Conservation (phyloP, 305 asterid genomes). For the Fraxinus xanthoxyloides region DNA sequence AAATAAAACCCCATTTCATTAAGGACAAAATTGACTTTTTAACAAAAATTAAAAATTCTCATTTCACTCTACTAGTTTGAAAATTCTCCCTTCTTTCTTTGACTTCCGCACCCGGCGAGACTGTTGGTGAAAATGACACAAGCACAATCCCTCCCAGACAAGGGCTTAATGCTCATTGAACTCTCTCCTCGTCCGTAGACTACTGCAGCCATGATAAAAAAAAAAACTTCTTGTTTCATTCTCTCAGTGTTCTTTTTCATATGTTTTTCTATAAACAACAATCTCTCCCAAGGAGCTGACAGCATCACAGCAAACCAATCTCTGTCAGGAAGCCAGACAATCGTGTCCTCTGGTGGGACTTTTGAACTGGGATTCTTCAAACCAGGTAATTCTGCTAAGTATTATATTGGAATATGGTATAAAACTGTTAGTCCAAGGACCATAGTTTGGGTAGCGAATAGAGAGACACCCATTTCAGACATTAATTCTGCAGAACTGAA, state of each 20-base stretch:
- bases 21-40: too few relatives aligned
- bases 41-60: too few relatives aligned
- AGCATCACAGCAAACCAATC: constrained; percentile 31
- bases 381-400: constrained; percentile 36
- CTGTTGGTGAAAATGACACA: too few relatives aligned
- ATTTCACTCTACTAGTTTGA: too few relatives aligned
- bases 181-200: neutral
- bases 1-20: too few relatives aligned
- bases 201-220: constrained; percentile 23
- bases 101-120: too few relatives aligned
- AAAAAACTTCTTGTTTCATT: neutral
- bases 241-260: constrained; percentile 17
- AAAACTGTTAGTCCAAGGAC: constrained; percentile 33
- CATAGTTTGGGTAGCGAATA: constrained; percentile 80
- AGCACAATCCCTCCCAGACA: too few relatives aligned
- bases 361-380: constrained; percentile 43
- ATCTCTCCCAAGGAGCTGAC: constrained; percentile 30
- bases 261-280: constrained; percentile 16
- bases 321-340: constrained; percentile 37
- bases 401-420: constrained; percentile 78
- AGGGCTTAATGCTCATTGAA: too few relatives aligned
- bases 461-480: constrained; percentile 52
- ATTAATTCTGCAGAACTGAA: constrained; percentile 33
- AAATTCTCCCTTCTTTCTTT: too few relatives aligned
- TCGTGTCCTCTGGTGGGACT: constrained; percentile 35